phyloP scores from a whole-genome alignment of 2,329 filamentous ascomycete genomes.

The Ophiostoma sp. region DNA sequence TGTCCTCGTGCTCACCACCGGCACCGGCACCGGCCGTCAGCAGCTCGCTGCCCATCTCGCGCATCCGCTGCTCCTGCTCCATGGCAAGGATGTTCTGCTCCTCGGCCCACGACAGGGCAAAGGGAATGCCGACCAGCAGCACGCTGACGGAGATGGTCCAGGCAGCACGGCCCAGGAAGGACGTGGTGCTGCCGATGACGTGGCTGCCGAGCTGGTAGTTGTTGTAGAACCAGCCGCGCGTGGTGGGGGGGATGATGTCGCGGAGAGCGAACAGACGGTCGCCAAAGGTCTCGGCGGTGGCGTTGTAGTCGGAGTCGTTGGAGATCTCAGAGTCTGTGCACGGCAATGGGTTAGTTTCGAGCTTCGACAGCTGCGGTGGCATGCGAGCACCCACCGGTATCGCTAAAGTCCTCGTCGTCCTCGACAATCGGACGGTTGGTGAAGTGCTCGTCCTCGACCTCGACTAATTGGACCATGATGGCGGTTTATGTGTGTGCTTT shows the following conservation, averaged over 20 bases:
- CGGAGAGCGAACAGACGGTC: conserved; percentile 68
- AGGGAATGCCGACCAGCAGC: conserved; percentile 85
- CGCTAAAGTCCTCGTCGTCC: conserved; percentile 86
- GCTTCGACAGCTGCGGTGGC: neutral
- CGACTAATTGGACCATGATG: conserved; percentile 87
- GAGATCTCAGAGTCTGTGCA: conserved; percentile 73
- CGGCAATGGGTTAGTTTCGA: neutral
- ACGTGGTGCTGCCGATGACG: conserved; percentile 55
- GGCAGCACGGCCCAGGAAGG: conserved; percentile 75
- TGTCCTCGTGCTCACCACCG: conserved; percentile 37
- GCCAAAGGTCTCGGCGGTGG: conserved; percentile 51
- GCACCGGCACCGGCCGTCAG: conserved; percentile 43
- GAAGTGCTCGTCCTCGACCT: conserved; percentile 96
- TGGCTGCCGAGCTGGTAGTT: conserved; percentile 50
- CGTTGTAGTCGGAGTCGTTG: conserved; percentile 67
- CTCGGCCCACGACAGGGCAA: conserved; percentile 86
- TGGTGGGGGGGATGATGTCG: conserved; percentile 69
- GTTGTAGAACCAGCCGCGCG: conserved; percentile 62
- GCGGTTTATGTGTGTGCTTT: conserved; percentile 1
- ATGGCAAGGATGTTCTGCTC: conserved; percentile 96
- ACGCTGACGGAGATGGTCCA: conserved; percentile 90
- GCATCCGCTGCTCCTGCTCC: conserved; percentile 96
- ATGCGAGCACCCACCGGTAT: conserved; percentile 61
- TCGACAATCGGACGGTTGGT: conserved; percentile 60
- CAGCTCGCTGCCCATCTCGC: conserved; percentile 77